Conservation (phyloP, 345 rosid species). For the Aegle marmelos region DNA sequence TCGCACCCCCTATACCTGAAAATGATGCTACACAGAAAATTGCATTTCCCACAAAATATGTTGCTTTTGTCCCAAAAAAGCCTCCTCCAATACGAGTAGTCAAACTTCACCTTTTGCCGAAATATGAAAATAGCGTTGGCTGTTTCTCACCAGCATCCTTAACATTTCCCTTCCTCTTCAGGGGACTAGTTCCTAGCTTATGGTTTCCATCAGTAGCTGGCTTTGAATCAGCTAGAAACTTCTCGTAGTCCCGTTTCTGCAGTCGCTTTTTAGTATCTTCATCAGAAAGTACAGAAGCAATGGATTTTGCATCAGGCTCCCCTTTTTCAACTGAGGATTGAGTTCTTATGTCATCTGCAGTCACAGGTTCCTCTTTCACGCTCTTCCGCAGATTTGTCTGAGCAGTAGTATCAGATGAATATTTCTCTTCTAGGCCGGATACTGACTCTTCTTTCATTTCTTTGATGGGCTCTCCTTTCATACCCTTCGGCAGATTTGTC, state of each 20-base stretch:
- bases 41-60: neutral
- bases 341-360: slow-evolving; percentile 16
- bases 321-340: neutral
- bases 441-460: neutral
- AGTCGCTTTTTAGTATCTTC: slow-evolving; percentile 24
- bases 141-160: slow-evolving; percentile 47
- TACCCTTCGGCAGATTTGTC: neutral
- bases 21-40: neutral
- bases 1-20: neutral
- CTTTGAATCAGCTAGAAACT: slow-evolving; percentile 31
- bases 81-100: neutral
- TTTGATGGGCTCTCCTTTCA: slow-evolving; percentile 24
- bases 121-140: slow-evolving; percentile 64
- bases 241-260: slow-evolving; percentile 45
- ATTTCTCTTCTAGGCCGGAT: neutral
- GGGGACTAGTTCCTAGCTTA: slow-evolving; percentile 20
- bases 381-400: slow-evolving; percentile 4
- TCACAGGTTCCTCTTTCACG: slow-evolving; percentile 14
- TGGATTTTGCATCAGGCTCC: slow-evolving; percentile 21
- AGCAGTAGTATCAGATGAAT: neutral
- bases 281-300: neutral
- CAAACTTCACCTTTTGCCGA: slow-evolving; percentile 32
- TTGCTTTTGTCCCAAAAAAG: neutral
- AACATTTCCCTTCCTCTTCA: slow-evolving; percentile 40
- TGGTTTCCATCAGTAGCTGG: slow-evolving; percentile 16